phyloP scores from a whole-genome alignment of 148 eudicot genomes.

The Tetragonia tetragonoides region DNA sequence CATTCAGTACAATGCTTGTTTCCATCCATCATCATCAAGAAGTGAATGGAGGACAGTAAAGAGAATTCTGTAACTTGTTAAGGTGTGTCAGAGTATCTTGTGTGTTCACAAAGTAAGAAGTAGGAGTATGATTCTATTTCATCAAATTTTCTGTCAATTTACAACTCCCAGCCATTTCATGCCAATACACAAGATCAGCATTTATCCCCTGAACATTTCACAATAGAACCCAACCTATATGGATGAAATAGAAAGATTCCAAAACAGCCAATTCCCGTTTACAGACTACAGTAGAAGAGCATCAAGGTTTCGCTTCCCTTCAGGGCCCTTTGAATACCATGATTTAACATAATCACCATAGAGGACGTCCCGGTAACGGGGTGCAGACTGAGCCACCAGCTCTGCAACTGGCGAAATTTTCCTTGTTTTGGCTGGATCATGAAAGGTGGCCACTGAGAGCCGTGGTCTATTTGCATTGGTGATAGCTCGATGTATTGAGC shows the following conservation, averaged over 20 bases:
- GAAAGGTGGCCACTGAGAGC: conserved; percentile 90
- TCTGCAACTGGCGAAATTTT: conserved; percentile 54
- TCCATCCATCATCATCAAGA: too few relatives aligned
- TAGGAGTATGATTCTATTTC: too few relatives aligned
- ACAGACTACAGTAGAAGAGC: conserved; percentile 51
- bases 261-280: neutral
- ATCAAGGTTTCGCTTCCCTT: conserved; percentile 85
- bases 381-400: conserved; percentile 40
- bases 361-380: conserved; percentile 47
- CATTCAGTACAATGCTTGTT: too few relatives aligned
- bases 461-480: conserved; percentile 67
- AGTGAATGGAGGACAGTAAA: too few relatives aligned
- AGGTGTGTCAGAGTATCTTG: too few relatives aligned
- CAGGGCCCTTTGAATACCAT: conserved; percentile 96
- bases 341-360: conserved; percentile 92
- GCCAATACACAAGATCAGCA: conserved; percentile 1
- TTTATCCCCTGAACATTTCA: neutral
- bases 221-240: neutral
- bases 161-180: neutral
- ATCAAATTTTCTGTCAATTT: neutral
- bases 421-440: conserved; percentile 80
- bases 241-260: neutral
- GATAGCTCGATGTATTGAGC: conserved; percentile 75
- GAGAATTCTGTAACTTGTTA: too few relatives aligned
- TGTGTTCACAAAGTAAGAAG: too few relatives aligned